phyloP scores from a whole-genome alignment of 495 filamentous ascomycete species.

The Aspergillus biplanus region DNA sequence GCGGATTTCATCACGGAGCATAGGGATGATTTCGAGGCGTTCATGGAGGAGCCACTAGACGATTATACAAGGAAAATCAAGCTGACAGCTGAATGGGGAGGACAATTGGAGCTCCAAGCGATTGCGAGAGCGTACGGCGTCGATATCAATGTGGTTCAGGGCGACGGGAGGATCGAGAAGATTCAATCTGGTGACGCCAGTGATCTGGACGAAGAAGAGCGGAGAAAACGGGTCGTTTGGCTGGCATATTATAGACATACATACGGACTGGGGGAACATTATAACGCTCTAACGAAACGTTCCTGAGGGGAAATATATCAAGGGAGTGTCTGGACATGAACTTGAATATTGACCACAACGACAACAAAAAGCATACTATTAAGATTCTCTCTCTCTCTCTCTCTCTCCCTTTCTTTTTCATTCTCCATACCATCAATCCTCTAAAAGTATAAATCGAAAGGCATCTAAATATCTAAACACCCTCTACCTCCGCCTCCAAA shows the following conservation, averaged over 20 bases:
- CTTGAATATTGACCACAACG: not conserved
- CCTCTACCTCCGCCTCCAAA: slow-evolving; percentile 39
- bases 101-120: slow-evolving; percentile 85
- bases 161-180: slow-evolving; percentile 73
- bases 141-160: slow-evolving; percentile 84
- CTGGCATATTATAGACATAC: slow-evolving; percentile 92
- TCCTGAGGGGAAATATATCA: slow-evolving; percentile 14
- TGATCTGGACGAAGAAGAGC: slow-evolving; percentile 50
- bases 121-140: slow-evolving; percentile 82
- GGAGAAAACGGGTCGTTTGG: slow-evolving; percentile 65
- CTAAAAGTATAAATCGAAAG: not conserved
- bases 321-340: not conserved
- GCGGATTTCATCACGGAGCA: slow-evolving; percentile 61
- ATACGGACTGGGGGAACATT: slow-evolving; percentile 94
- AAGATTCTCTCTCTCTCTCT: not conserved
- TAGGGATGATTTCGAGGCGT: slow-evolving; percentile 65
- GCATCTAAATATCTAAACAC: not conserved
- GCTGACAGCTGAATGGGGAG: slow-evolving; percentile 95
- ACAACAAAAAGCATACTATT: not conserved
- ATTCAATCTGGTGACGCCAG: slow-evolving; percentile 59
- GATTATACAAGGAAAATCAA: slow-evolving; percentile 75
- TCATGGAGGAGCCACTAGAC: slow-evolving; percentile 80
- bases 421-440: not conserved
- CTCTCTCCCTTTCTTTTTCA: not conserved
- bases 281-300: slow-evolving; percentile 73